phyloP scores from a whole-genome alignment of 2,329 filamentous ascomycete species.

The Xylaria digitata region DNA sequence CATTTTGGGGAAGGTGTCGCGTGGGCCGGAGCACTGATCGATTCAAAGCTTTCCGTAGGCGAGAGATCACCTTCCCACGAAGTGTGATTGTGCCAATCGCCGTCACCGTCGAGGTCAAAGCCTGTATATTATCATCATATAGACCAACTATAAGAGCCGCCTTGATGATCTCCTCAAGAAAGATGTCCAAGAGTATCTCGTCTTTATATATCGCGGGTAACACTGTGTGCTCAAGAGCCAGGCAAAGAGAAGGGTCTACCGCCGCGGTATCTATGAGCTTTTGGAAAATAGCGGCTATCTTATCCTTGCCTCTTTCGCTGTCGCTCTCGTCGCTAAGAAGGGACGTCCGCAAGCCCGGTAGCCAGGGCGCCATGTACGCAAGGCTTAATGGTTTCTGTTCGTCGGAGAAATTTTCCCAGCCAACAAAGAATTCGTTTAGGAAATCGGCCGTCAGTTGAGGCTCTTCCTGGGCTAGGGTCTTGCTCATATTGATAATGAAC shows the following conservation, averaged over 20 bases:
- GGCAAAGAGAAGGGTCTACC: slow-evolving; percentile 68
- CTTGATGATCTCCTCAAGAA: slow-evolving; percentile 75
- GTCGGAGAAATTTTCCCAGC: slow-evolving; percentile 76
- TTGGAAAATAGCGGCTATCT: slow-evolving; percentile 70
- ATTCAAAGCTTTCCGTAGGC: slow-evolving; percentile 74
- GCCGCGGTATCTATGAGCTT: slow-evolving; percentile 75
- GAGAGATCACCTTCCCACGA: slow-evolving; percentile 72
- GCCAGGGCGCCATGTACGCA: slow-evolving; percentile 77
- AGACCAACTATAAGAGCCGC: slow-evolving; percentile 67
- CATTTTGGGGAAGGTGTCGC: slow-evolving; percentile 72
- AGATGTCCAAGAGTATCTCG: slow-evolving; percentile 73
- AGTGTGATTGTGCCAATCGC: slow-evolving; percentile 74
- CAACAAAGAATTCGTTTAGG: slow-evolving; percentile 77
- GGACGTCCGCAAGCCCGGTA: slow-evolving; percentile 69
- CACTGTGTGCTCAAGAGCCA: slow-evolving; percentile 72
- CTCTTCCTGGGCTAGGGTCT: slow-evolving; percentile 70
- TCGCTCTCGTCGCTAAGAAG: slow-evolving; percentile 70
- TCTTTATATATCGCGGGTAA: slow-evolving; percentile 74
- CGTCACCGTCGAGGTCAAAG: slow-evolving; percentile 70
- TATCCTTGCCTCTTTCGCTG: slow-evolving; percentile 74
- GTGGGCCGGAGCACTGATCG: slow-evolving; percentile 75
- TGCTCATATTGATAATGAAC: slow-evolving; percentile 74
- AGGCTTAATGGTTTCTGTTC: slow-evolving; percentile 75
- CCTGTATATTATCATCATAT: slow-evolving; percentile 69
- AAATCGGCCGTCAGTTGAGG: slow-evolving; percentile 76